phyloP scores from a whole-genome alignment of 1,139 yeast species.

The Starmera stellimalicola region DNA sequence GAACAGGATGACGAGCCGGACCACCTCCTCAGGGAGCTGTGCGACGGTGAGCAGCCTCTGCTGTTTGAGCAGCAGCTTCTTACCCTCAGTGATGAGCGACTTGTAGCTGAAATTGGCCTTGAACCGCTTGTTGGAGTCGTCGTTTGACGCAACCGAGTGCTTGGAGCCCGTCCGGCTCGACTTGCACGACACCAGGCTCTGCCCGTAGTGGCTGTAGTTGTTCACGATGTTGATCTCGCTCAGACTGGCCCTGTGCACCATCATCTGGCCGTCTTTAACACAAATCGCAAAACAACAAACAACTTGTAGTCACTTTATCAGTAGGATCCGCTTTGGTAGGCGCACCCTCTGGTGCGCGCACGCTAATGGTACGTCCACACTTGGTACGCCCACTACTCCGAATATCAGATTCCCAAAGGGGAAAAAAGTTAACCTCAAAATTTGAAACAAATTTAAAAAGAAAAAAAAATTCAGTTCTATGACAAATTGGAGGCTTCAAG shows the following conservation, averaged over 20 bases:
- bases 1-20: constrained; percentile 16
- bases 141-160: constrained; percentile 1
- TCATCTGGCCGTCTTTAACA: too few species aligned
- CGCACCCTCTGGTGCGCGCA: too few species aligned
- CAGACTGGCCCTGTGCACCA: neutral
- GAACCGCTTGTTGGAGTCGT: constrained; percentile 2
- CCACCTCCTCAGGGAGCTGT: constrained; percentile 23
- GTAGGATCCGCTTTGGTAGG: too few species aligned
- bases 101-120: neutral
- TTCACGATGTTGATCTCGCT: constrained; percentile 16
- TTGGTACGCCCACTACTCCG: too few species aligned
- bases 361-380: too few species aligned
- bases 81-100: neutral
- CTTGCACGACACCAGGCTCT: constrained; percentile 10
- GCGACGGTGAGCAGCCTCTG: constrained; percentile 5
- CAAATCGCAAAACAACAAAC: too few species aligned
- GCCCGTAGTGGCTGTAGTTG: constrained; percentile 18
- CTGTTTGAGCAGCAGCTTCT: neutral
- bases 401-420: too few species aligned
- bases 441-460: too few species aligned
- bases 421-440: too few species aligned
- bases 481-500: too few species aligned
- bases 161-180: neutral
- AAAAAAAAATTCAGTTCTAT: too few species aligned
- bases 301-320: too few species aligned